A percentile compares a stretch with the other conserved stretches of the same genome.
These are phyloP conservation scores for Coemansia sp. DNA, from an alignment of 192 early-diverging fungal species.

Conservation along the genomic window DNA sequence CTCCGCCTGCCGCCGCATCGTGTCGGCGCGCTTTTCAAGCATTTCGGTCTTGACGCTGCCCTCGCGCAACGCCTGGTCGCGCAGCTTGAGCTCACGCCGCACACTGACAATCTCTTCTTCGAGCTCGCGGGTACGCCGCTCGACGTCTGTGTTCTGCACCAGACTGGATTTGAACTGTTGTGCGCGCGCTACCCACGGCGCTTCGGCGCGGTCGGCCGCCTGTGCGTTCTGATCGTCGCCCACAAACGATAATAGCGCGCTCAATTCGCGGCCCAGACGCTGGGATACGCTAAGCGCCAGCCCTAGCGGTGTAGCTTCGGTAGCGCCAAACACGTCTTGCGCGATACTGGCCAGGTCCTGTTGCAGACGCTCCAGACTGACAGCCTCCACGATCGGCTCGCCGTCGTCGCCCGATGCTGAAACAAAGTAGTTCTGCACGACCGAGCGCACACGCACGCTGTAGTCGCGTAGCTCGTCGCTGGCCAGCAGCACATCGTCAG, in stretches of 20 bases:
- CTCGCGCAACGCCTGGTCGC: constrained; percentile 82
- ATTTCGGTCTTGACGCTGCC: constrained; percentile 70
- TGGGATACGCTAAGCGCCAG: constrained; percentile 21
- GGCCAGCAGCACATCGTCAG: constrained; percentile 10
- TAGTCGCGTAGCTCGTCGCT: constrained; percentile 24
- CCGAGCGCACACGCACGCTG: constrained; percentile 13
- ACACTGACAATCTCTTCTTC: constrained; percentile 79
- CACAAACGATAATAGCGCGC: constrained; percentile 15
- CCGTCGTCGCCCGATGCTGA: neutral
- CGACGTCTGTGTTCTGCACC: constrained; percentile 75
- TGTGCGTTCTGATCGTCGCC: constrained; percentile 5
- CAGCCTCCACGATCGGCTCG: neutral
- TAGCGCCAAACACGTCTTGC: constrained; percentile 36
- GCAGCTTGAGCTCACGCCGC: constrained; percentile 74
- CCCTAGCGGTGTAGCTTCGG: constrained; percentile 18
- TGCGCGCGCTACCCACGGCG: constrained; percentile 83
- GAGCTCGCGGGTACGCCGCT: constrained; percentile 71
- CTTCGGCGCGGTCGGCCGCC: constrained; percentile 26
- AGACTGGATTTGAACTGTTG: constrained; percentile 76
- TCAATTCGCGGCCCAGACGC: constrained; percentile 25
- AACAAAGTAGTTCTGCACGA: constrained; percentile 21
- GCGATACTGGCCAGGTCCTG: constrained; percentile 27
- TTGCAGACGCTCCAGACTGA: constrained; percentile 8
- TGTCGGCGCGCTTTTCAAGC: constrained; percentile 76
- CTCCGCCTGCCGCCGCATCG: constrained; percentile 67